Evolutionary conservation across 371 early-diverging fungal species (phyloP), one percentile per base, ranked within the genome.

Genomic region (Chytridiales sp.): DNA sequence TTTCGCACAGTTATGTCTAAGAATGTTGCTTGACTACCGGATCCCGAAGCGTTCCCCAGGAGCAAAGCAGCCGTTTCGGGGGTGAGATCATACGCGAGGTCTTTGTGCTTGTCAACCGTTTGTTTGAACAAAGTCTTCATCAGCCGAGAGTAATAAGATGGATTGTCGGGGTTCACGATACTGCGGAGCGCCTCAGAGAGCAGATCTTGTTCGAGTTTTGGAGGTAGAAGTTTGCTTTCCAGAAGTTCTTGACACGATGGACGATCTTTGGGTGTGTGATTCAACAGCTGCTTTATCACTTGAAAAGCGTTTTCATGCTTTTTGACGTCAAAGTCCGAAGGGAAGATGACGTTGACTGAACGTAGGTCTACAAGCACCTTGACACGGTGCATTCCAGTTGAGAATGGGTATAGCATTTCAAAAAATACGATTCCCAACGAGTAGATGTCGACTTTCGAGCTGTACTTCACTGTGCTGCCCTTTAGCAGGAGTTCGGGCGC

Each of bases 161-260:
- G 72, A 41, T 77, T 92, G 63, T 88, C 86, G 17, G 92, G 92
- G 50, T 91, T 90, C 43, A 92, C 90, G 60, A 96, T 91, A 15
- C 89, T 89, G 17, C 92, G 82, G 15, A 97, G 85, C 31, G 91
- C 92, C 66, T 96, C 96, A 40, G 87, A 84, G 55, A 96, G 83
- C 62, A 93, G 89, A 69, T 93, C 94, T 69, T 95, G 94, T 64
- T 94, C 95, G 59, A 93, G 73, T 58, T 88, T 86, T 3, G 92
- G 86, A 11, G 95, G 95, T 32, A 94, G 66, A 24, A 86, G 56
- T 36, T 87, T 87, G 68, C 87, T 85, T 59, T 73, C 66, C 32
- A 94, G 74, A 17, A 97, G 73, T 62, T 96, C 93, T 39, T 85
- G 77, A 48, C 91, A 90, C 34, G 89, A 88, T 13, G 91, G 93